These are phyloP conservation scores for Gymnopilus junonius DNA, from an alignment of 768 basidiomycete genomes.

Conservation along the genomic window DNA sequence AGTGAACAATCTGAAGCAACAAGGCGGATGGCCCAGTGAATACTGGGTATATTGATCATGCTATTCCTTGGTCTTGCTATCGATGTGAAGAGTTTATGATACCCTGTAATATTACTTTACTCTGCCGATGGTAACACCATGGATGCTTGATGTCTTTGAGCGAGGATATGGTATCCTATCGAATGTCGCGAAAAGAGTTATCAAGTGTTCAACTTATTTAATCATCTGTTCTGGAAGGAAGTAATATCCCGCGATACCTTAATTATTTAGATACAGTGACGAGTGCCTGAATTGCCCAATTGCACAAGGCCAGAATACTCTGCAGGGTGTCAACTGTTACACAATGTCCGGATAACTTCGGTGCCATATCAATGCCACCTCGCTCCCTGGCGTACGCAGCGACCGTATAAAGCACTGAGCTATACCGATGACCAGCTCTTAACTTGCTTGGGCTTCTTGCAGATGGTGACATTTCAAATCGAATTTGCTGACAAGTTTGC, in stretches of 20 bases:
- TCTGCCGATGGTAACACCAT: no score
- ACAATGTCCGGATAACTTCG: not conserved
- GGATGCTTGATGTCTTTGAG: no score
- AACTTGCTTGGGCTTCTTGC: not conserved
- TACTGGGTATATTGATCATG: constrained; percentile 26
- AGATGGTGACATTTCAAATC: not conserved
- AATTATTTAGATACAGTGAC: no score
- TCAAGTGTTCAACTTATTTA: no score
- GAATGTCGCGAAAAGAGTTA: no score
- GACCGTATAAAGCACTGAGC: not conserved
- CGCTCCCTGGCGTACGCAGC: not conserved
- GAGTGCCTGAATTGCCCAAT: no score
- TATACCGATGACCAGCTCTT: not conserved
- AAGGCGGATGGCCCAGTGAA: constrained; percentile 33
- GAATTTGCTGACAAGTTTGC: not conserved
- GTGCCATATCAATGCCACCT: not conserved
- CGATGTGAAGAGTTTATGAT: not conserved
- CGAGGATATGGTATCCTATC: no score
- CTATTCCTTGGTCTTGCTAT: not conserved
- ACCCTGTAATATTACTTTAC: not conserved
- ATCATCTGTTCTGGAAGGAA: no score
- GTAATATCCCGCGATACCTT: no score
- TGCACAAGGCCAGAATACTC: no score
- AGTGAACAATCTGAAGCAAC: constrained; percentile 33
- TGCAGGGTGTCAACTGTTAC: no score